phyloP scores from a whole-genome alignment of 2,329 filamentous ascomycete species.

The Fusarium drepaniforme region DNA sequence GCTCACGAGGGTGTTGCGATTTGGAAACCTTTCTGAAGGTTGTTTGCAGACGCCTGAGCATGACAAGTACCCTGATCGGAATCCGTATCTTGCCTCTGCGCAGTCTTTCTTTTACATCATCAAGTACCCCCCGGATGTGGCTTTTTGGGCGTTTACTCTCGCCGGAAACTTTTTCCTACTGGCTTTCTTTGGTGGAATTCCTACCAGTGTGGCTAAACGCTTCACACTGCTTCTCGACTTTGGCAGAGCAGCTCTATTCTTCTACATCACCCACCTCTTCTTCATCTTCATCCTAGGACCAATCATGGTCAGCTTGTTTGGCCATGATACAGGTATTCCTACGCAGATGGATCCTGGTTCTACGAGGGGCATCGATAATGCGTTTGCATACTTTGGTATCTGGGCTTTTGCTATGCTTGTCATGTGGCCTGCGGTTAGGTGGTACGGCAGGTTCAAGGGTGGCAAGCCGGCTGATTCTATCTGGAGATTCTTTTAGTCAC shows the following conservation, averaged over 20 bases:
- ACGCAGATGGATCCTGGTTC: conserved; percentile 43
- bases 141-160: conserved; percentile 58
- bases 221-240: conserved; percentile 55
- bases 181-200: conserved; percentile 51
- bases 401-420: conserved; percentile 52
- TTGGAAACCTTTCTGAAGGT: conserved; percentile 59
- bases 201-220: conserved; percentile 44
- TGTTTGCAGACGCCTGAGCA: conserved; percentile 57
- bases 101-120: conserved; percentile 60
- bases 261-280: conserved; percentile 56
- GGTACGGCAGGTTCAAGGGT: conserved; percentile 59
- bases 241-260: conserved; percentile 61
- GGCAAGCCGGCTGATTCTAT: conserved; percentile 56
- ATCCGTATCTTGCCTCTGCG: conserved; percentile 57
- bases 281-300: conserved; percentile 46
- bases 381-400: conserved; percentile 52
- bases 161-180: conserved; percentile 55
- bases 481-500: conserved; percentile 58
- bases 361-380: conserved; percentile 51
- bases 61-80: conserved; percentile 42
- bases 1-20: conserved; percentile 54
- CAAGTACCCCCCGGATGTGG: conserved; percentile 62
- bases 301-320: conserved; percentile 47
- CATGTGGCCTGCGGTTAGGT: conserved; percentile 56
- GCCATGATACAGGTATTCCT: conserved; percentile 47